Evolutionary conservation across 257 asterid species (phyloP).

Genomic region (Solanum bulbocastanum): DNA sequence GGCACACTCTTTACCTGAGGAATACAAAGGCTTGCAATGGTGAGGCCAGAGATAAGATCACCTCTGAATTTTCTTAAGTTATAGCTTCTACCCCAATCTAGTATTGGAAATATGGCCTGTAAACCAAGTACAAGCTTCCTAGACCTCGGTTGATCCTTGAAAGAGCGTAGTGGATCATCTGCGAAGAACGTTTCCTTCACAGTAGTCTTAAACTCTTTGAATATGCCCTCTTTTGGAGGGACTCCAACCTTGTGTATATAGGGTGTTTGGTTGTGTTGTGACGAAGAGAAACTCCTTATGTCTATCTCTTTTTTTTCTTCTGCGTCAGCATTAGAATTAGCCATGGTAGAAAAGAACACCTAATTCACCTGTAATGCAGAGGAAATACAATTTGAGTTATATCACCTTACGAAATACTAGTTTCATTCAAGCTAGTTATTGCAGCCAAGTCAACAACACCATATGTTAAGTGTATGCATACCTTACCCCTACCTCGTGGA

Average conservation of each 20-base stretch:
- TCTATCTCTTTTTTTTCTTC: slow-evolving; percentile 32
- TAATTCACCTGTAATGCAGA: slow-evolving; percentile 3
- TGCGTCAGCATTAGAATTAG: slow-evolving; percentile 3
- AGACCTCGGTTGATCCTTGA: slow-evolving; percentile 13
- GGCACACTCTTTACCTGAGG: slow-evolving; percentile 46
- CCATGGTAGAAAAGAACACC: slow-evolving; percentile 14
- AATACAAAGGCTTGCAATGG: slow-evolving; percentile 84
- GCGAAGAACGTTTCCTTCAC: slow-evolving; percentile 14
- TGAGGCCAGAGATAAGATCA: slow-evolving; percentile 64
- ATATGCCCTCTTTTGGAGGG: slow-evolving; percentile 1
- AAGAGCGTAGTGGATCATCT: slow-evolving; percentile 13
- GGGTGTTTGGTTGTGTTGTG: slow-evolving; percentile 7
- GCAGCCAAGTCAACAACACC: background rate
- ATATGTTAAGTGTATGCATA: fast-evolving
- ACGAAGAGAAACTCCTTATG: slow-evolving; percentile 19
- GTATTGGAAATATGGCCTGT: slow-evolving; percentile 45
- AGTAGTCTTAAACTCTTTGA: slow-evolving; percentile 3
- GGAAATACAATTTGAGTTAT: background rate
- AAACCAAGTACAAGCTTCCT: slow-evolving; percentile 10
- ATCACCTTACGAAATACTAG: background rate
- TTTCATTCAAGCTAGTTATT: background rate
- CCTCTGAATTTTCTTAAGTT: slow-evolving; percentile 43
- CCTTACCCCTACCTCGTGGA: background rate
- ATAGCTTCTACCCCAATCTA: slow-evolving; percentile 63
- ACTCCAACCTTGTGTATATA: slow-evolving; percentile 12